phyloP scores from a whole-genome alignment of 768 basidiomycete species.

The Chalciporus sphaerocephalus region DNA sequence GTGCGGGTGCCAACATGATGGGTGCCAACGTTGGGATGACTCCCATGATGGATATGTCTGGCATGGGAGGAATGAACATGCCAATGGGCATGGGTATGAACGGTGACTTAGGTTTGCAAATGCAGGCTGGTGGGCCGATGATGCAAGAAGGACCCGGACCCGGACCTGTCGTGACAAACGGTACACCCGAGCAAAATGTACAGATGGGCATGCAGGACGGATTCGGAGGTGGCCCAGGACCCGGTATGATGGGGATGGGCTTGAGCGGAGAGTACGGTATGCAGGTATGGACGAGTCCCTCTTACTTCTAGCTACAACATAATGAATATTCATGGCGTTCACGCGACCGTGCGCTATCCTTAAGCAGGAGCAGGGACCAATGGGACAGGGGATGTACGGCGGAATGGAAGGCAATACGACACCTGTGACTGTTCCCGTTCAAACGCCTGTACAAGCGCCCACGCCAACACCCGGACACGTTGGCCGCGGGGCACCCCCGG shows the following conservation, averaged over 20 bases:
- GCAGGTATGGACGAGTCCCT: conserved; percentile 52
- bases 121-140: conserved; percentile 46
- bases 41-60: conserved; percentile 79
- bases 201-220: conserved; percentile 41
- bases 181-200: conserved; percentile 37
- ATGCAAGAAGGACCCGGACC: conserved; percentile 48
- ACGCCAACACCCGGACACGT: conserved; percentile 29
- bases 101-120: conserved; percentile 59
- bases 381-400: conserved; percentile 68
- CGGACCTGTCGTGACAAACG: conserved; percentile 35
- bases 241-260: conserved; percentile 67
- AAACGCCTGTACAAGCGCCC: conserved; percentile 30
- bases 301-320: conserved; percentile 32
- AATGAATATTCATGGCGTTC: conserved; percentile 35
- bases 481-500: conserved; percentile 34
- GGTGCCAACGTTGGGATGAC: conserved; percentile 45
- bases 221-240: conserved; percentile 39
- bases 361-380: conserved; percentile 53
- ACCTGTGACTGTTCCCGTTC: conserved; percentile 42
- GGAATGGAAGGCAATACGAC: conserved; percentile 54
- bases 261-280: conserved; percentile 67
- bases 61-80: conserved; percentile 57
- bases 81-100: conserved; percentile 56
- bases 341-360: conserved; percentile 22
- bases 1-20: conserved; percentile 53